A percentile compares a stretch with the other conserved stretches of the same genome.
These are phyloP conservation scores for Podaxis rugospora DNA, from an alignment of 768 basidiomycete genomes.

Conservation along the genomic window DNA sequence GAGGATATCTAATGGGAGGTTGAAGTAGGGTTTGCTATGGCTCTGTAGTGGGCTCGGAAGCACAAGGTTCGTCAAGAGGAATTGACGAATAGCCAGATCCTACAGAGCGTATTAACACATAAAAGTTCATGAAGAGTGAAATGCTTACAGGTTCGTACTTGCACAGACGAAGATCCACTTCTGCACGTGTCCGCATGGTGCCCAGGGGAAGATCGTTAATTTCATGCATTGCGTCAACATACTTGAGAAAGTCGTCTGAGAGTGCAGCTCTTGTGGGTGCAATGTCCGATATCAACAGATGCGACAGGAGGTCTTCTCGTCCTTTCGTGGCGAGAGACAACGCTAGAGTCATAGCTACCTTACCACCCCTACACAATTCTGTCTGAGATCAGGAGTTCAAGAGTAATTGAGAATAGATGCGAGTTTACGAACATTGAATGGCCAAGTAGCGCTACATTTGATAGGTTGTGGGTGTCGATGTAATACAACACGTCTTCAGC, in stretches of 20 bases:
- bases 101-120: conserved; percentile 23
- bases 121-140: background rate
- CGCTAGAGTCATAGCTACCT: conserved; percentile 72
- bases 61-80: conserved; percentile 80
- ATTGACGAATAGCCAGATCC: conserved; percentile 74
- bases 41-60: conserved; percentile 25
- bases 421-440: conserved; percentile 75
- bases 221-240: conserved; percentile 69
- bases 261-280: conserved; percentile 58
- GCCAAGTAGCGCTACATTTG: conserved; percentile 71
- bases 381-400: conserved; percentile 1
- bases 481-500: conserved; percentile 74
- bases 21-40: conserved; percentile 50
- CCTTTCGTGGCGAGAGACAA: conserved; percentile 35
- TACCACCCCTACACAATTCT: conserved; percentile 65
- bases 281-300: conserved; percentile 79
- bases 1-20: conserved; percentile 69
- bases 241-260: conserved; percentile 61
- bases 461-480: conserved; percentile 46
- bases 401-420: background rate
- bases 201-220: conserved; percentile 48
- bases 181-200: conserved; percentile 54
- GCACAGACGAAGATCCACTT: conserved; percentile 63
- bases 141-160: conserved; percentile 56
- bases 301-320: conserved; percentile 36